Evolutionary conservation across 768 basidiomycete genomes (phyloP).

Genomic region (Russula virescens): DNA sequence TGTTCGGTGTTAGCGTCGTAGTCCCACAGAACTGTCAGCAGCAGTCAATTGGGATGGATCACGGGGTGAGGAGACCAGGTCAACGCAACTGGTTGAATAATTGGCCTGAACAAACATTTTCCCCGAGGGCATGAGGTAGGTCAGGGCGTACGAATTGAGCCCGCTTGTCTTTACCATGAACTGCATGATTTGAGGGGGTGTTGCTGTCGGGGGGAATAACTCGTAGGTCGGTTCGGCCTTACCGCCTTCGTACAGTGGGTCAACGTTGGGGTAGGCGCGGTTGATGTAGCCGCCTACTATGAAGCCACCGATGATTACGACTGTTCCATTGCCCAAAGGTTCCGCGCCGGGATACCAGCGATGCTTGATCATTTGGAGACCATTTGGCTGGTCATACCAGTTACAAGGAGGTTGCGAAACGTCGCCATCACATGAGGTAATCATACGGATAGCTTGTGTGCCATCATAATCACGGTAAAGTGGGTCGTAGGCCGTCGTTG

Average conservation of each 20-base stretch:
- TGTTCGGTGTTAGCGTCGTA: background rate
- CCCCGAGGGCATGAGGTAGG: conserved; percentile 8
- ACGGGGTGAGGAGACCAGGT: too few species aligned
- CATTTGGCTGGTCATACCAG: background rate
- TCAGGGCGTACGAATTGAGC: background rate
- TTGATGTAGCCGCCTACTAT: background rate
- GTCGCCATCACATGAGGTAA: background rate
- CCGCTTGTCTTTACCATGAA: conserved; percentile 4
- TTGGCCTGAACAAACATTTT: conserved; percentile 12
- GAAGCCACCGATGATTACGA: conserved; percentile 7
- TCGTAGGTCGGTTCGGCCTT: background rate
- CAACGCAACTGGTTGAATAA: conserved; percentile 5
- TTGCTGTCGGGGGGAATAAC: background rate
- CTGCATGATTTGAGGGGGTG: background rate
- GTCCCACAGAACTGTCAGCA: conserved; percentile 11
- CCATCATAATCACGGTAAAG: background rate
- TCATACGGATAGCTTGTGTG: conserved; percentile 1
- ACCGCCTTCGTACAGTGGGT: background rate
- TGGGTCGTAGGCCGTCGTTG: background rate
- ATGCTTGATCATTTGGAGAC: background rate
- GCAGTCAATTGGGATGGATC: background rate
- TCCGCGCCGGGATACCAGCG: conserved; percentile 7
- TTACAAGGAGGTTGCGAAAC: background rate
- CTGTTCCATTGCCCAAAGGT: background rate
- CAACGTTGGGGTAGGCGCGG: background rate